A percentile compares a stretch with the other conserved stretches of the same genome.
These are phyloP conservation scores for Pseudozyma tsukubaensis DNA, from an alignment of 1,284 basidiomycete genomes.

Conservation along the genomic window DNA sequence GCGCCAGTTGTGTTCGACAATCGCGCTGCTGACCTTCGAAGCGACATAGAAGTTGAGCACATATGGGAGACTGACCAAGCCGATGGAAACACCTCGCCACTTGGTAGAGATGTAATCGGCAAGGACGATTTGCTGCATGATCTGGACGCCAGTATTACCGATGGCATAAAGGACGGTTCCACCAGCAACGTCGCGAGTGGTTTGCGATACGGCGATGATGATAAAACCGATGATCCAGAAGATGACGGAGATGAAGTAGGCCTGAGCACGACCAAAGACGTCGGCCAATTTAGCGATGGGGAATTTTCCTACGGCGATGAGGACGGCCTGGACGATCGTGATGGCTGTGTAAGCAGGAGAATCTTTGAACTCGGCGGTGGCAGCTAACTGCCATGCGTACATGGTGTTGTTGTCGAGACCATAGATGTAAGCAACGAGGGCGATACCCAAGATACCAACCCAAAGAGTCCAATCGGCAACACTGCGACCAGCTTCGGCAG, in stretches of 20 bases:
- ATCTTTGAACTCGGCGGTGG: conserved; percentile 42
- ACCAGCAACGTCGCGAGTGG: conserved; percentile 43
- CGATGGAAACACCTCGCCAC: conserved; percentile 61
- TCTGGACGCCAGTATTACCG: conserved; percentile 65
- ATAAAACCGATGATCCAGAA: conserved; percentile 66
- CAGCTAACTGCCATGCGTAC: conserved; percentile 46
- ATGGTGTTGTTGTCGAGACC: conserved; percentile 63
- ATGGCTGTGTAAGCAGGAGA: conserved; percentile 52
- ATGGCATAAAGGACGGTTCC: conserved; percentile 64
- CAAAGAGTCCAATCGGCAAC: conserved; percentile 58
- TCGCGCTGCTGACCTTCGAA: conserved; percentile 23
- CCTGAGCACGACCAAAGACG: conserved; percentile 65
- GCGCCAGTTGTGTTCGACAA: conserved; percentile 50
- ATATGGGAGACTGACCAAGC: conserved; percentile 62
- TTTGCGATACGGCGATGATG: conserved; percentile 59
- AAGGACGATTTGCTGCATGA: conserved; percentile 67
- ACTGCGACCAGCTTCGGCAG: conserved; percentile 54
- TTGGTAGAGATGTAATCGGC: conserved; percentile 65
- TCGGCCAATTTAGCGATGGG: conserved; percentile 67
- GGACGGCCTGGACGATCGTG: conserved; percentile 57
- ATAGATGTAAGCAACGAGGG: conserved; percentile 55
- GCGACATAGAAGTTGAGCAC: conserved; percentile 63
- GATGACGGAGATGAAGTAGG: conserved; percentile 53
- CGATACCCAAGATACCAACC: conserved; percentile 57
- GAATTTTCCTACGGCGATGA: conserved; percentile 66